Evolutionary conservation across 2,329 filamentous ascomycete species (phyloP).

Genomic region (Calonectria pteridis): DNA sequence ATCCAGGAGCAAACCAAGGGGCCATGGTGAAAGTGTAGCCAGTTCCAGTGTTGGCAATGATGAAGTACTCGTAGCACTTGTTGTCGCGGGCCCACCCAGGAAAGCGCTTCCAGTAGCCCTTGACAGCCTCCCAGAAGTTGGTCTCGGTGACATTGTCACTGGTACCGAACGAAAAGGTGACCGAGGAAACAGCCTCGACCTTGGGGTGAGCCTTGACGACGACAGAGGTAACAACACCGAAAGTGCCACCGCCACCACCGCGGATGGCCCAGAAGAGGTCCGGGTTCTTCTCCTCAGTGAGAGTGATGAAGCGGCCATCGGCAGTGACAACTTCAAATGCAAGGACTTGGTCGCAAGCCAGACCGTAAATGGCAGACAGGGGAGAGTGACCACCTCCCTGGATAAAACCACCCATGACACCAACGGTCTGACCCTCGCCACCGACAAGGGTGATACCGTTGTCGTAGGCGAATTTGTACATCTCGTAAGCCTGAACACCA

Average conservation of each 20-base stretch:
- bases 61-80: conserved; percentile 44
- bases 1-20: conserved; percentile 44
- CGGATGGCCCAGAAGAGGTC: conserved; percentile 73
- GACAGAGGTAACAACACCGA: conserved; percentile 57
- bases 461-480: conserved; percentile 57
- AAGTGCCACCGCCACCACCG: conserved; percentile 66
- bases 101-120: conserved; percentile 39
- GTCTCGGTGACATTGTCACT: conserved; percentile 36
- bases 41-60: conserved; percentile 37
- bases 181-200: conserved; percentile 46
- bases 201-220: conserved; percentile 51
- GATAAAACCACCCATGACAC: conserved; percentile 70
- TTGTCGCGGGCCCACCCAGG: conserved; percentile 40
- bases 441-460: conserved; percentile 63
- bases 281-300: conserved; percentile 54
- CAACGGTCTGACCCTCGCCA: conserved; percentile 67
- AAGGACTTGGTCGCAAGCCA: conserved; percentile 70
- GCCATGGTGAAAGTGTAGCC: conserved; percentile 49
- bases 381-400: conserved; percentile 71
- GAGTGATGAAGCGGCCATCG: conserved; percentile 60
- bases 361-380: conserved; percentile 64
- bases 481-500: conserved; percentile 64
- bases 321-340: conserved; percentile 67
- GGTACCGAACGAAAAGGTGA: conserved; percentile 43
- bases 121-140: conserved; percentile 47